A percentile compares a stretch with the other conserved stretches of the same genome.
Evolutionary conservation across 1,284 basidiomycete genomes (phyloP).

Genomic region (Melanopsichium pennsylvanicum): DNA sequence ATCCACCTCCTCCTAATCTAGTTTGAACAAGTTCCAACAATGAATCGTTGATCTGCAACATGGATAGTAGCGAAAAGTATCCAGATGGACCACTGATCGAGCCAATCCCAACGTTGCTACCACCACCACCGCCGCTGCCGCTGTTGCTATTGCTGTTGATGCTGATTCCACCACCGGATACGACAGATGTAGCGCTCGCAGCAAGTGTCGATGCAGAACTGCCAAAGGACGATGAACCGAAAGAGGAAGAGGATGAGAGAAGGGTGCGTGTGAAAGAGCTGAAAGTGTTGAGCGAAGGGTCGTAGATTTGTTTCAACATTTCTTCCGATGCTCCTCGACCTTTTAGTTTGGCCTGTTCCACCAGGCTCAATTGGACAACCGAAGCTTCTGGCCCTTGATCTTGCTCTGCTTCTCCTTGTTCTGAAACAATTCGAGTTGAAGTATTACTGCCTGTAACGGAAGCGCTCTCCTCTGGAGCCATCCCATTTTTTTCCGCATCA

Average conservation of each 20-base stretch:
- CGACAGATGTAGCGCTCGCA: constrained; percentile 2
- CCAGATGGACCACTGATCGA: background rate
- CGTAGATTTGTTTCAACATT: constrained; percentile 62
- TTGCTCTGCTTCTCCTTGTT: too few species aligned
- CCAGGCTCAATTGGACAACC: constrained; percentile 38
- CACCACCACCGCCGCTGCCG: too few species aligned
- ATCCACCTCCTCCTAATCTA: constrained; percentile 36
- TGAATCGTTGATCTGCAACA: constrained; percentile 42
- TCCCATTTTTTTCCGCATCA: too few species aligned
- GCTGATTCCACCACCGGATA: background rate
- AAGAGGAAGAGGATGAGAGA: constrained; percentile 9
- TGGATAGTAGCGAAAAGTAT: constrained; percentile 45
- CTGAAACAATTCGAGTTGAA: too few species aligned
- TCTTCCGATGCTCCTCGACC: constrained; percentile 46
- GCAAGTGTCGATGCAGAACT: constrained; percentile 4
- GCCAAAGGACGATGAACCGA: too few species aligned
- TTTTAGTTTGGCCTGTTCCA: constrained; percentile 31
- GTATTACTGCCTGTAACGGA: too few species aligned
- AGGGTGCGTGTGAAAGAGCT: constrained; percentile 38
- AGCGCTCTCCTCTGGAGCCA: background rate
- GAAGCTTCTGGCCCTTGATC: constrained; percentile 32
- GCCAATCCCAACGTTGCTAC: background rate
- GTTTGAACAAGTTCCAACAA: constrained; percentile 21
- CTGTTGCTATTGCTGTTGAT: too few species aligned
- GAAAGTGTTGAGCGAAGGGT: constrained; percentile 52